Evolutionary conservation across 2,329 filamentous ascomycete species (phyloP).

Genomic region (Sporothrix pseudoabietina): DNA sequence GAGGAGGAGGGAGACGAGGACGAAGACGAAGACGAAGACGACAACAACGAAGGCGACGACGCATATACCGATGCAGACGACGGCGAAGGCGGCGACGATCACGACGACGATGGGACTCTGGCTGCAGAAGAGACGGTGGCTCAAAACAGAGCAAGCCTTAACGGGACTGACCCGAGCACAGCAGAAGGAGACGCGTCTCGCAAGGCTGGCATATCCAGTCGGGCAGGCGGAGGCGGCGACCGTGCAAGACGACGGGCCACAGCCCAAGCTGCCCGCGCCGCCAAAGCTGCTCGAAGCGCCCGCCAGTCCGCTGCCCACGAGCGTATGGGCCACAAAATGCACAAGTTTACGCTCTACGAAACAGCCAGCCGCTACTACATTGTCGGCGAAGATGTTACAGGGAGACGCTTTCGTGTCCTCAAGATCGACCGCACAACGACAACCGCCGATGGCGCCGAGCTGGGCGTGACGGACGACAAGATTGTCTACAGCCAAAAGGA

Average conservation of each 20-base stretch:
- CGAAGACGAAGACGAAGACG: constrained; percentile 36
- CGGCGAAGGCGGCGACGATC: constrained; percentile 37
- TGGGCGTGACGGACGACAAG: constrained; percentile 89
- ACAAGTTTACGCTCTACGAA: constrained; percentile 97
- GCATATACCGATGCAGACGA: constrained; percentile 39
- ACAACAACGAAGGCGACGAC: constrained; percentile 25
- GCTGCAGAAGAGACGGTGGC: neutral
- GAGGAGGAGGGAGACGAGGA: constrained; percentile 41
- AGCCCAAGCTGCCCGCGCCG: constrained; percentile 7
- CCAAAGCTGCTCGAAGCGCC: constrained; percentile 18
- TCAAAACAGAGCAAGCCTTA: neutral
- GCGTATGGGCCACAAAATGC: constrained; percentile 68
- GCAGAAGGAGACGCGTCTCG: neutral
- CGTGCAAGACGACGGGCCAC: neutral
- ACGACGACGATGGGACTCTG: neutral
- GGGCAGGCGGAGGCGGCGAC: neutral
- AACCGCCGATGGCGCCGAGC: constrained; percentile 73
- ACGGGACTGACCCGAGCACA: neutral
- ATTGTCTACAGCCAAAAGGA: constrained; percentile 91
- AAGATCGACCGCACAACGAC: constrained; percentile 93
- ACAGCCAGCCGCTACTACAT: constrained; percentile 92
- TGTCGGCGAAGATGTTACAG: constrained; percentile 87
- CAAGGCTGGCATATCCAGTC: neutral
- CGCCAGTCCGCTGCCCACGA: constrained; percentile 34
- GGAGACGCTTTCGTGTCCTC: constrained; percentile 84